Percentiles rank a stretch among this genome's conserved stretches.
These are phyloP conservation scores for Cercophora samala DNA, from an alignment of 495 filamentous ascomycete species.

Conservation along the genomic window DNA sequence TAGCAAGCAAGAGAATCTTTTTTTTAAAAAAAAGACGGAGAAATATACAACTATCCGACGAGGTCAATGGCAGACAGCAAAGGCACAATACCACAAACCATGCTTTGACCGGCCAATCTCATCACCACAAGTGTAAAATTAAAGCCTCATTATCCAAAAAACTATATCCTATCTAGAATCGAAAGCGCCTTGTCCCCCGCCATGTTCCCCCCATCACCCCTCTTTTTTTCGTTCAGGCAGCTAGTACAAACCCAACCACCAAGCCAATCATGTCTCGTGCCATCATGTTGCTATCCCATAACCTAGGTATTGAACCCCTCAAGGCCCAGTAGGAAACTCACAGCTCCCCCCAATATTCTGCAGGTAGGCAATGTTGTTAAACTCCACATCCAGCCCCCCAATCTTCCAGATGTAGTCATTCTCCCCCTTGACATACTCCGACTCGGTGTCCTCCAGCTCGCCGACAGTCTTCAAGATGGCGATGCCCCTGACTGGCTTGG, in stretches of 20 bases:
- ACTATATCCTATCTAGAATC: background rate
- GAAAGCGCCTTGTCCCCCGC: background rate
- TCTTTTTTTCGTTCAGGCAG: background rate
- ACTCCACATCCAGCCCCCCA: slow-evolving; percentile 33
- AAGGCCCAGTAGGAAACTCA: slow-evolving; percentile 16
- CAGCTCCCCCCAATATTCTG: slow-evolving; percentile 27
- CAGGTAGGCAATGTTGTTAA: slow-evolving; percentile 30
- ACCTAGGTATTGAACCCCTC: background rate
- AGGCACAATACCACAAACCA: no score
- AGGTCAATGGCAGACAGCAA: no score
- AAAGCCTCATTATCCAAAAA: background rate
- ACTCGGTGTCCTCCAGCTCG: slow-evolving; percentile 1
- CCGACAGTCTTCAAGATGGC: slow-evolving; percentile 25
- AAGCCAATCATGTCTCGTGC: no score
- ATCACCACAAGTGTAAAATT: background rate
- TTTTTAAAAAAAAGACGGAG: no score
- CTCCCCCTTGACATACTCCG: background rate
- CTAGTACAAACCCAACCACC: background rate
- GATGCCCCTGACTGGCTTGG: slow-evolving; percentile 27
- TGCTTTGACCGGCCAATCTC: no score
- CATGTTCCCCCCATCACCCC: background rate
- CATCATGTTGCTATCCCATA: background rate
- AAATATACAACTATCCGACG: no score
- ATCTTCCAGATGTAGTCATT: slow-evolving; percentile 27
- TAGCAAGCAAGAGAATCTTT: no score